These are phyloP conservation scores for Ammopiptanthus mongolicus DNA, from an alignment of 306 rosid genomes.

Conservation along the genomic window DNA sequence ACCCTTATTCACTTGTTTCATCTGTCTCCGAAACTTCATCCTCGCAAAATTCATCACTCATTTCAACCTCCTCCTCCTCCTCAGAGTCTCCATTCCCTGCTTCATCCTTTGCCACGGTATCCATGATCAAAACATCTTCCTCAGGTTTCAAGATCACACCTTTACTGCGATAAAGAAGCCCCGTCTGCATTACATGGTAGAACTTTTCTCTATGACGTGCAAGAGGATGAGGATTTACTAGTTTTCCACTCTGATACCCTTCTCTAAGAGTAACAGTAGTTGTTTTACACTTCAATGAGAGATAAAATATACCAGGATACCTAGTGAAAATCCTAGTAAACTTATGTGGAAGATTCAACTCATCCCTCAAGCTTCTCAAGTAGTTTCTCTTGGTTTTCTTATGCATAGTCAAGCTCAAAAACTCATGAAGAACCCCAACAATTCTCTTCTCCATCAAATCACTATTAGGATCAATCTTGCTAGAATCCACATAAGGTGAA, in stretches of 20 bases:
- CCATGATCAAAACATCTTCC: not conserved
- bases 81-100: slow-evolving; percentile 34
- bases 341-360: slow-evolving; percentile 79
- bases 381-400: slow-evolving; percentile 91
- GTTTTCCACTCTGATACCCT: slow-evolving; percentile 71
- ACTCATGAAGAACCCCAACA: slow-evolving; percentile 87
- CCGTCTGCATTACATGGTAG: slow-evolving; percentile 82
- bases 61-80: slow-evolving; percentile 30
- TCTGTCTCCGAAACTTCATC: slow-evolving; percentile 36
- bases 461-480: slow-evolving; percentile 65
- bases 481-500: slow-evolving; percentile 68
- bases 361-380: slow-evolving; percentile 79
- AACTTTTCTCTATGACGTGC: slow-evolving; percentile 59
- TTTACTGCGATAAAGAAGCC: slow-evolving; percentile 63
- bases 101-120: slow-evolving; percentile 20
- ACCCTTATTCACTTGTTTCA: slow-evolving; percentile 19
- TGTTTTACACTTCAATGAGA: slow-evolving; percentile 84
- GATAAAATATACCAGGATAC: slow-evolving; percentile 84
- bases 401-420: slow-evolving; percentile 72
- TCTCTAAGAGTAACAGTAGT: slow-evolving; percentile 73
- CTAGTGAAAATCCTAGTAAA: slow-evolving; percentile 81
- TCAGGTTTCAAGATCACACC: slow-evolving; percentile 42
- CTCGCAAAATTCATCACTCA: slow-evolving; percentile 39
- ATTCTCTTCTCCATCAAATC: slow-evolving; percentile 95
- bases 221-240: slow-evolving; percentile 76